Evolutionary conservation across 768 basidiomycete species (phyloP), one percentile per base, ranked within the genome.

Genomic region (Serendipita sp.): DNA sequence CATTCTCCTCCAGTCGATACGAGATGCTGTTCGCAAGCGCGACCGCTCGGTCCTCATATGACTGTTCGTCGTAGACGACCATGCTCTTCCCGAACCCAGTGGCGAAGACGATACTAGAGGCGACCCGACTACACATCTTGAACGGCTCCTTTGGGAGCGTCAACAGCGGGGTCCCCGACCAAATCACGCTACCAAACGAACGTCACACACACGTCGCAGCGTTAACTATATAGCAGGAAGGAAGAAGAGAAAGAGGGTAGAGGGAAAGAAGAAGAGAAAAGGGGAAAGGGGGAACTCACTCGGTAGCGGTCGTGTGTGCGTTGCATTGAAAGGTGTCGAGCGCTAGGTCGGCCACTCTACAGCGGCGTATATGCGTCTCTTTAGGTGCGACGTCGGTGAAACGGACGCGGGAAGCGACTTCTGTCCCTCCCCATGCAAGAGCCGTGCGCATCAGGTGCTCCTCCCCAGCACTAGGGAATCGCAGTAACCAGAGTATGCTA

Each of bases 261-360:
- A 30, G 10, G n/a, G 23, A 23, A 23, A 23, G 23, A 23, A 23
- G 23, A 23, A 23, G 23, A 23, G 23, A 23, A 23, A 23, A 23
- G 23, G 23, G 23, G 23, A 23, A 23, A 23, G 23, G 23, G 23
- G 23, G 23, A 23, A 71, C 78, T 63, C 63, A 80, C 78, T 81
- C 80, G 11, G 77, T 76, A 11, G 79, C 77, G 44, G 79, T 76
- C 3, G 80, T 81, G 64, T 81, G 80, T 16, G 80, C 80, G 65
- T 78, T 81, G 69, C 80, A 80, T 79, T 81, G 80, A 3, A 76
- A 75, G 2, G 80, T 81, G 68, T 81, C 80, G n/a, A 81, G 71
- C 67, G 80, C 77, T 7, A 81, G 71, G 66, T 81, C 80, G 3
- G 77, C 76, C n/a, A 79, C 77, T 28, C 79, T 71, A 7, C 75